Conservation (phyloP, 2,329 filamentous ascomycete genomes). For the Fusarium phyllophilum region DNA sequence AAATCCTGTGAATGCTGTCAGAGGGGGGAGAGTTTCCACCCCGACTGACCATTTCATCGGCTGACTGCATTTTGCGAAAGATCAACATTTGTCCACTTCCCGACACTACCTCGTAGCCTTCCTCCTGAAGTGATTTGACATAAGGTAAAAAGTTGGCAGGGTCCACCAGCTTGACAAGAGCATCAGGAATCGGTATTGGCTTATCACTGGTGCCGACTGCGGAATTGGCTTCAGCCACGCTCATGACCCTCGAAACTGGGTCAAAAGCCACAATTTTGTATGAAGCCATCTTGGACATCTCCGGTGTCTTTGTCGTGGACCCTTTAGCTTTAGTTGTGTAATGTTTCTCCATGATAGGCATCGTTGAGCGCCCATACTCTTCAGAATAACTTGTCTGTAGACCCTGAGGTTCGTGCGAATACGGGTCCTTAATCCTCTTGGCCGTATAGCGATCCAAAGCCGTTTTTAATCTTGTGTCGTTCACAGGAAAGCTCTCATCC, state of each 20-base stretch:
- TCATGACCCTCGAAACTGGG: constrained; percentile 65
- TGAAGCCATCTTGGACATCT: constrained; percentile 9
- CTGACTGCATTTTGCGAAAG: constrained; percentile 67
- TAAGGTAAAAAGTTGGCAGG: constrained; percentile 73
- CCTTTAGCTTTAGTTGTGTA: constrained; percentile 12
- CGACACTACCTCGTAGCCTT: constrained; percentile 75
- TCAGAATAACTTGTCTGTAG: constrained; percentile 59
- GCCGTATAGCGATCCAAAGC: constrained; percentile 43
- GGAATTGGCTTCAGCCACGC: constrained; percentile 69
- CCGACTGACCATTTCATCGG: constrained; percentile 61
- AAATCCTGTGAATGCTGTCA: constrained; percentile 58
- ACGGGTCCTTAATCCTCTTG: constrained; percentile 47
- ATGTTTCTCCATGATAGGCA: constrained; percentile 52
- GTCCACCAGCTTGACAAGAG: constrained; percentile 68
- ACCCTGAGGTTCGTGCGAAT: constrained; percentile 59
- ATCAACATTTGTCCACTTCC: constrained; percentile 72
- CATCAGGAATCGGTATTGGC: constrained; percentile 67
- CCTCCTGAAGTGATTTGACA: constrained; percentile 65
- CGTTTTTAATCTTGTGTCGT: constrained; percentile 42
- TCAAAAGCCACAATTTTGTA: constrained; percentile 78
- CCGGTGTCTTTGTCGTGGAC: not conserved
- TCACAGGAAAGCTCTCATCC: constrained; percentile 54
- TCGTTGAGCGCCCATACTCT: constrained; percentile 52
- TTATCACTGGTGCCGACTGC: constrained; percentile 59
- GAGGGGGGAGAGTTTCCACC: constrained; percentile 70